phyloP scores from a whole-genome alignment of 2,329 filamentous ascomycete genomes.

The Bimuria novae-zelandiae region DNA sequence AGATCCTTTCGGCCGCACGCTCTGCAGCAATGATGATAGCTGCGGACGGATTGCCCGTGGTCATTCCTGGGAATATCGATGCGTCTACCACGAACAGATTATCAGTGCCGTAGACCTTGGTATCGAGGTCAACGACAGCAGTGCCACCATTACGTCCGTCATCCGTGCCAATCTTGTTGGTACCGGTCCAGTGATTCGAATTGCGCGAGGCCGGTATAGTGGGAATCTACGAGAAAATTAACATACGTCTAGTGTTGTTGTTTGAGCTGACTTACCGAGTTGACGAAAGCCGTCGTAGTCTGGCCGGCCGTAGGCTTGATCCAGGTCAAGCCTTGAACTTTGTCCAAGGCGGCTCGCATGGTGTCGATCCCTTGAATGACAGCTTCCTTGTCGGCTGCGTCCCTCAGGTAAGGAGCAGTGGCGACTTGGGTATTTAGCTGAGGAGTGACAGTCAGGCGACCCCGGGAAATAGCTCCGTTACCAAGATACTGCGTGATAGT shows the following conservation, averaged over 20 bases:
- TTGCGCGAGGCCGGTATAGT: slow-evolving; percentile 33
- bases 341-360: slow-evolving; percentile 56
- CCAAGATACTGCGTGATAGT: slow-evolving; percentile 61
- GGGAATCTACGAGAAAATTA: slow-evolving; percentile 19
- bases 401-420: slow-evolving; percentile 60
- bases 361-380: slow-evolving; percentile 65
- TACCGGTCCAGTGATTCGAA: slow-evolving; percentile 54
- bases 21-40: slow-evolving; percentile 34
- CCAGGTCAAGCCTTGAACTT: slow-evolving; percentile 59
- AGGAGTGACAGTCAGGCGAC: slow-evolving; percentile 61
- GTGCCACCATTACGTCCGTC: slow-evolving; percentile 41
- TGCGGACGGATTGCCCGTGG: slow-evolving; percentile 34
- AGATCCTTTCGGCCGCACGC: slow-evolving; percentile 33
- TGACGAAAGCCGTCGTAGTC: slow-evolving; percentile 59
- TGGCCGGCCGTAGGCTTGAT: slow-evolving; percentile 54
- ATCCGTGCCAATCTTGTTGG: slow-evolving; percentile 55
- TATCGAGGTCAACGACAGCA: slow-evolving; percentile 54
- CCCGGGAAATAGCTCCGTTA: slow-evolving; percentile 63
- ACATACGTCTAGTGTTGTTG: background rate
- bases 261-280: slow-evolving; percentile 29
- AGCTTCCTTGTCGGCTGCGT: slow-evolving; percentile 61
- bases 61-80: slow-evolving; percentile 49
- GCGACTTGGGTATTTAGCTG: slow-evolving; percentile 62
- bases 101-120: slow-evolving; percentile 50
- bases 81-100: slow-evolving; percentile 51